A percentile compares a stretch with the other conserved stretches of the same genome.
Evolutionary conservation across 2,329 filamentous ascomycete genomes (phyloP).

Genomic region (Lomentospora prolificans): DNA sequence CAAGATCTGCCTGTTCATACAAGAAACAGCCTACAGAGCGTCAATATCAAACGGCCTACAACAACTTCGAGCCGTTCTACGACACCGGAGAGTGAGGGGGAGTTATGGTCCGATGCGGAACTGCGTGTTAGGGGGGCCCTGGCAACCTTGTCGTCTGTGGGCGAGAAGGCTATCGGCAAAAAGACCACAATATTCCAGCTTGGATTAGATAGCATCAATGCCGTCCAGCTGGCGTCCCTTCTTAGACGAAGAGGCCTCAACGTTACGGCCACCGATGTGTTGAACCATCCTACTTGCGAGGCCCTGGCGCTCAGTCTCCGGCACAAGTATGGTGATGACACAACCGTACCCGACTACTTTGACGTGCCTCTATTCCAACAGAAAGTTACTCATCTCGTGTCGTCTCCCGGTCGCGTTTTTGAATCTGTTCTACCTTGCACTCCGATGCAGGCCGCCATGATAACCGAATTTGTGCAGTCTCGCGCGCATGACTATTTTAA

Average conservation of each 20-base stretch:
- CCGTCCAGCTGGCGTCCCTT: constrained; percentile 62
- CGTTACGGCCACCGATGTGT: constrained; percentile 62
- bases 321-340: background rate
- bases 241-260: constrained; percentile 50
- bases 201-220: constrained; percentile 87
- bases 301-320: constrained; percentile 9
- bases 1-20: background rate
- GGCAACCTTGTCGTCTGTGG: constrained; percentile 45
- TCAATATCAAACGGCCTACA: constrained; percentile 13
- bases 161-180: constrained; percentile 39
- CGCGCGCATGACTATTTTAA: constrained; percentile 67
- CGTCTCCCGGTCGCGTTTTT: constrained; percentile 20
- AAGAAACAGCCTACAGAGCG: background rate
- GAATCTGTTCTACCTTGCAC: constrained; percentile 67
- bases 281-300: constrained; percentile 48
- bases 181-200: constrained; percentile 72
- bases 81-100: background rate
- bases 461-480: constrained; percentile 63
- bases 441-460: constrained; percentile 67
- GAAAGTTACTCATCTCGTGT: background rate
- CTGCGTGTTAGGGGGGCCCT: constrained; percentile 43
- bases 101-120: constrained; percentile 42
- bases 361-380: background rate
- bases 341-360: background rate
- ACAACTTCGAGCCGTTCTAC: background rate